Base-by-base conservation (phyloP, 2,329 filamentous ascomycete species). In the Juglanconis juglandina region DNA sequence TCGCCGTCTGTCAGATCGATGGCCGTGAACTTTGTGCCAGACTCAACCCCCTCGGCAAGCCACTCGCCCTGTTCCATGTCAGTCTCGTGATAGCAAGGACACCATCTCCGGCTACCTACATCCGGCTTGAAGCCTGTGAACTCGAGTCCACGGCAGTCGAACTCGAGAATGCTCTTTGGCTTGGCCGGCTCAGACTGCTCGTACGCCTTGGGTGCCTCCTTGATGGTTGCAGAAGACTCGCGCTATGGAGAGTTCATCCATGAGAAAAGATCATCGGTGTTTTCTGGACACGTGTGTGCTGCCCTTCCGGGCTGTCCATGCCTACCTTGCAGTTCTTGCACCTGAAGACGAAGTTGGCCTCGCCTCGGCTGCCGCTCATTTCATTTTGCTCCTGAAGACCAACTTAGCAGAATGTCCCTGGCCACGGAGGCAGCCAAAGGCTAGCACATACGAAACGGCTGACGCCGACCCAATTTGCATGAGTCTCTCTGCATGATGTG, bases 341-440 rank as follows among this genome's bases (percentile, higher is more conserved):
- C 75, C 87, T 93, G 94, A 95, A 99, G n/a, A 99, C 95, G 75
- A 99, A 99, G 76, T 98, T 98, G 63, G 95, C 95, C 75, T 98
- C 93, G 66, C 95, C 95, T 70, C 92, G 86, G 74, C 93, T 97
- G 41, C 93, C 93, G 65, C 91, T 95, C 74, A 97, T 87, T 66
- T 97, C 92, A 71, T 96, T 93, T 70, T 81, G 83, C 72, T 98
- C 94, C 92, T 96, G 64, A 24, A 9, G 8, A 17, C 30, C 30
- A 6, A 17, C 52, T 63, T 46, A 63, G 50, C 41, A 11, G 44
- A 11, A 44, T 11, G 13, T 5, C 11, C 24, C 9, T 14, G 34
- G 11, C 39, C 39, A 17, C 41, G 24, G 24, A 7, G 17, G 59
- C 53, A 42, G 37, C 24, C 34, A n/a, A 62, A 41, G 64, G n/a